A percentile compares a stretch with the other conserved stretches of the same genome.
Evolutionary conservation across 73 alveolate species (phyloP).

Genomic region (Paramecium pentaurelia): DNA sequence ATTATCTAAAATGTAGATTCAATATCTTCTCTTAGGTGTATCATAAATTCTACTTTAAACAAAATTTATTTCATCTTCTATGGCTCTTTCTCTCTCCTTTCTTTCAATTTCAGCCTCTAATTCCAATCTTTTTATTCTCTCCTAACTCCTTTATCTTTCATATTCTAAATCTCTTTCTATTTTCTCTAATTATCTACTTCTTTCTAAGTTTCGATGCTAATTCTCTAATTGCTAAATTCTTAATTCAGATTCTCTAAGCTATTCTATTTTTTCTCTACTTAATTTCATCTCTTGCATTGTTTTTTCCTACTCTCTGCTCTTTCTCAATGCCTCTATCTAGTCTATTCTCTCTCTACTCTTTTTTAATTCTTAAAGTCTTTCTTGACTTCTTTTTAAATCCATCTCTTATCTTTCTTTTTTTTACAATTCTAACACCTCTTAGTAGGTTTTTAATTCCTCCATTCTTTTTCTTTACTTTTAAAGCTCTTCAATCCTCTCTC

Average conservation of each 20-base stretch:
- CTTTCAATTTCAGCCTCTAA: conserved; percentile 37
- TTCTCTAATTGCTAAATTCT: conserved; percentile 1
- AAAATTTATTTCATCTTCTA: neutral
- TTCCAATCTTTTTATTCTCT: conserved; percentile 16
- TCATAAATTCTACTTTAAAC: conserved; percentile 36
- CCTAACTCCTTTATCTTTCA: conserved; percentile 29
- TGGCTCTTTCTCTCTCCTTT: conserved; percentile 20
- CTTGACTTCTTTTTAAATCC: conserved; percentile 12
- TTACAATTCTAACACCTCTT: neutral
- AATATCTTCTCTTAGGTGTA: conserved; percentile 29
- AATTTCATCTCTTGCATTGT: neutral
- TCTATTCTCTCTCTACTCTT: conserved; percentile 20
- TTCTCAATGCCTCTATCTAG: neutral
- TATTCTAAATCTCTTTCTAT: conserved; percentile 41
- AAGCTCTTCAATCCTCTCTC: conserved; percentile 20
- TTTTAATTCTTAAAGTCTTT: neutral
- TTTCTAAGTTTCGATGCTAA: neutral
- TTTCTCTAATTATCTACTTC: conserved; percentile 41
- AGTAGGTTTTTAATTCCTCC: neutral
- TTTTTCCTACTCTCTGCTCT: neutral
- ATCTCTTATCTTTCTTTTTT: neutral
- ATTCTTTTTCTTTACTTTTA: neutral
- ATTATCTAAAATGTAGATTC: neutral
- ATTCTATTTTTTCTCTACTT: neutral
- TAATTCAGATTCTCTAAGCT: neutral